Percentiles rank a stretch among this genome's conserved stretches.
Conservation (phyloP, 176 grass and related monocot species). For the Paspalum notatum region DNA sequence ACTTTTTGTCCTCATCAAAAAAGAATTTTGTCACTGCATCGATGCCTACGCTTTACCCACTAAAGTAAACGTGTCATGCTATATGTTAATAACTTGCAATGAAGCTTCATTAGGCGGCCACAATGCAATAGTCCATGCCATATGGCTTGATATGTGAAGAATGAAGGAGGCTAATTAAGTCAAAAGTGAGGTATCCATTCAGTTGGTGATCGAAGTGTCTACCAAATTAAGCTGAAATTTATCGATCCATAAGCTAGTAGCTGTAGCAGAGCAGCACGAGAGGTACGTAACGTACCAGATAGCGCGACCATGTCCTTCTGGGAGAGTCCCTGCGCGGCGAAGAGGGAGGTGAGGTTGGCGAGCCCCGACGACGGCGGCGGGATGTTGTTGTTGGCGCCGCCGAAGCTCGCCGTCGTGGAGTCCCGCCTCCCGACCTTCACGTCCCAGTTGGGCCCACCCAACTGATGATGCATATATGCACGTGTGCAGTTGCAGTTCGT, state of each 20-base stretch:
- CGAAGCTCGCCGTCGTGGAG: conserved; percentile 58
- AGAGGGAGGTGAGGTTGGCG: conserved; percentile 58
- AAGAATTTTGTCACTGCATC: background rate
- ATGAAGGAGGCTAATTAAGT: background rate
- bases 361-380: conserved; percentile 51
- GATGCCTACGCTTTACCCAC: background rate
- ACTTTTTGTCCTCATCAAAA: too few species aligned
- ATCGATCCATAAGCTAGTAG: too few species aligned
- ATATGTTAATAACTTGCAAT: too few species aligned
- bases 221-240: background rate
- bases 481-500: too few species aligned
- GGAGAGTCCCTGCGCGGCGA: conserved; percentile 63
- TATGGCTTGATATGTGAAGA: background rate
- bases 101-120: too few species aligned
- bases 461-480: conserved; percentile 19
- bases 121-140: too few species aligned
- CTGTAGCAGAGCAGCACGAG: too few species aligned
- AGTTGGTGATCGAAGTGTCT: background rate
- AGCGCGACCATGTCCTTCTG: conserved; percentile 66
- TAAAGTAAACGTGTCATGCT: background rate
- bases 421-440: conserved; percentile 69
- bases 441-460: conserved; percentile 58
- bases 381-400: conserved; percentile 65
- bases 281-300: conserved; percentile 24
- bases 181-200: background rate